phyloP scores from a whole-genome alignment of 2,329 filamentous ascomycete genomes.

The Paecilomyces niveus region DNA sequence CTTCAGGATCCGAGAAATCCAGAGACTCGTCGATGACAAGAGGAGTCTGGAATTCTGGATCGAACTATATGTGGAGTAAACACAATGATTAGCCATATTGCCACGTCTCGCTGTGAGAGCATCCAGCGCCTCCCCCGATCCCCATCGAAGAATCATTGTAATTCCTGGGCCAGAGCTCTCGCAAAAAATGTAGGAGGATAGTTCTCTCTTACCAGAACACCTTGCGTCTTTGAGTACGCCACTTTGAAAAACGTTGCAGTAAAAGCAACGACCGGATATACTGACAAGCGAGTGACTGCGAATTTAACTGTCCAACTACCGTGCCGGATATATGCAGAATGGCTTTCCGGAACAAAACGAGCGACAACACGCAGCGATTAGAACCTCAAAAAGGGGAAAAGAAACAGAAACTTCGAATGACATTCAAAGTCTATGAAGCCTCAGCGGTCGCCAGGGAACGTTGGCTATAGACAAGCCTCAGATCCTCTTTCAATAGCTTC shows the following conservation, averaged over 20 bases:
- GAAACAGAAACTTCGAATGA: constrained; percentile 27
- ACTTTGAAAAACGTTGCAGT: constrained; percentile 42
- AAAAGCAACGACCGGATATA: constrained; percentile 35
- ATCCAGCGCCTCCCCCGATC: not conserved
- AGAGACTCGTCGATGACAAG: constrained; percentile 42
- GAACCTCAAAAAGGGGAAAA: constrained; percentile 21
- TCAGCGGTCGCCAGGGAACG: constrained; percentile 13
- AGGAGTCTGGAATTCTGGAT: constrained; percentile 40
- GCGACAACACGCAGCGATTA: constrained; percentile 29
- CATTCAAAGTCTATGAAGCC: constrained; percentile 20
- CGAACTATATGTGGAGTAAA: constrained; percentile 21
- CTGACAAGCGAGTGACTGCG: constrained; percentile 42
- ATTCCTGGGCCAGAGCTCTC: not conserved
- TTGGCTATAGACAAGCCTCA: not conserved
- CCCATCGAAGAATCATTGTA: not conserved
- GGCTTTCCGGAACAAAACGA: constrained; percentile 39
- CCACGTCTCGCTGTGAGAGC: not conserved
- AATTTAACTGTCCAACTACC: constrained; percentile 33
- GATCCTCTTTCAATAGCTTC: constrained; percentile 6
- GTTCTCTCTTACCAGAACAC: constrained; percentile 35
- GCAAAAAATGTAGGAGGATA: constrained; percentile 4
- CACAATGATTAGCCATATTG: constrained; percentile 8
- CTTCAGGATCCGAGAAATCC: constrained; percentile 39
- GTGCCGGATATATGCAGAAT: constrained; percentile 25
- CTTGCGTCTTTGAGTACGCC: constrained; percentile 41